These are phyloP conservation scores for Cladorrhinum samala DNA, from an alignment of 495 filamentous ascomycete genomes.

Conservation along the genomic window DNA sequence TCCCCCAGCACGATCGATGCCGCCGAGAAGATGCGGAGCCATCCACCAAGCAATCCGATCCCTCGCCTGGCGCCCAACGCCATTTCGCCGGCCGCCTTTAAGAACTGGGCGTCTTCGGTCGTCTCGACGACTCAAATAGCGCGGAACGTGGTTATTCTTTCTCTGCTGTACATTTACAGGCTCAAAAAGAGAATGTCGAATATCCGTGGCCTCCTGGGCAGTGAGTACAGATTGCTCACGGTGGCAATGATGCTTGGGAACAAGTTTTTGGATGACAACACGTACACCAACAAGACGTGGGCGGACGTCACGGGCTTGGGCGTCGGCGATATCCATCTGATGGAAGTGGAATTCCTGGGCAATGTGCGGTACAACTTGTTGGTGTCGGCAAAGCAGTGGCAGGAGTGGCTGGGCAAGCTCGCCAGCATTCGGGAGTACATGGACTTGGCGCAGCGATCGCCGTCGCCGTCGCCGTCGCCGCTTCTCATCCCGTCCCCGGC, in stretches of 20 bases:
- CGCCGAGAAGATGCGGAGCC: constrained; percentile 59
- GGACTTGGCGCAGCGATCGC: constrained; percentile 44
- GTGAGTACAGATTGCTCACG: constrained; percentile 91
- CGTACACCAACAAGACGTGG: constrained; percentile 99
- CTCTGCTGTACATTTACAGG: constrained; percentile 87
- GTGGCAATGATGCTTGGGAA: constrained; percentile 98
- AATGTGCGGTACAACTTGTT: constrained; percentile 95
- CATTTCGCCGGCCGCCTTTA: constrained; percentile 66
- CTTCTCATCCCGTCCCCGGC: constrained; percentile 34
- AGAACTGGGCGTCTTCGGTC: constrained; percentile 89
- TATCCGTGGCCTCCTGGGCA: constrained; percentile 85
- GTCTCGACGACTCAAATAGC: constrained; percentile 94
- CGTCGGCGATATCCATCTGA: constrained; percentile 93
- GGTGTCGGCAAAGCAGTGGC: constrained; percentile 78
- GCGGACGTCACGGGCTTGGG: constrained; percentile 95
- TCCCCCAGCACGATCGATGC: constrained; percentile 65
- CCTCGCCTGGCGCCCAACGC: constrained; percentile 61
- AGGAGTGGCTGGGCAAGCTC: constrained; percentile 75
- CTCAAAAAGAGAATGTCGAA: constrained; percentile 82
- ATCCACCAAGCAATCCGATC: constrained; percentile 35
- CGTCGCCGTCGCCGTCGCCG: constrained; percentile 30
- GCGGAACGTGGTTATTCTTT: constrained; percentile 89
- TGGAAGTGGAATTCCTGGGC: constrained; percentile 99
- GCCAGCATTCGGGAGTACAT: constrained; percentile 74
- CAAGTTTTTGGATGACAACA: constrained; percentile 98